phyloP scores from a whole-genome alignment of 306 rosid species.

The Dryas octopetala region DNA sequence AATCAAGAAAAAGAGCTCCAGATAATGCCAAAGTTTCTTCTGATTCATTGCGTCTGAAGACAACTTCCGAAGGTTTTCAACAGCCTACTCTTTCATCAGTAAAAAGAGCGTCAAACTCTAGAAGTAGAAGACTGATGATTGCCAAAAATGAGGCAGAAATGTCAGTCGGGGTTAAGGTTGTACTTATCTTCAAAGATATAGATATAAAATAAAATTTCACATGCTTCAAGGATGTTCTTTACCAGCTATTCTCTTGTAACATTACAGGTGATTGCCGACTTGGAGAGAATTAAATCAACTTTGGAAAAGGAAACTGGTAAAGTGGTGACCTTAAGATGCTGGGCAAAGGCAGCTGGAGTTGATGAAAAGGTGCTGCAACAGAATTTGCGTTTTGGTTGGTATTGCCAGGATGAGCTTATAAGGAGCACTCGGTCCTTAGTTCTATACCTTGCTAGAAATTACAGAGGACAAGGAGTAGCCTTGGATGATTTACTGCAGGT shows the following conservation, averaged over 20 bases:
- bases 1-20: conserved; percentile 42
- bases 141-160: conserved; percentile 74
- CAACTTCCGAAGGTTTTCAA: conserved; percentile 27
- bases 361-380: conserved; percentile 56
- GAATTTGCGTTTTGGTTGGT: conserved; percentile 60
- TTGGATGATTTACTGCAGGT: conserved; percentile 89
- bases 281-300: conserved; percentile 63
- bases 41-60: conserved; percentile 30
- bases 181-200: conserved; percentile 21
- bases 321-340: conserved; percentile 59
- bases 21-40: conserved; percentile 26
- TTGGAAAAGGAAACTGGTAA: conserved; percentile 64
- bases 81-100: conserved; percentile 32
- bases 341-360: conserved; percentile 82
- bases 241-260: conserved; percentile 9
- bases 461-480: conserved; percentile 75
- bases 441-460: conserved; percentile 68
- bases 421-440: conserved; percentile 76
- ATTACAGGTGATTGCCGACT: conserved; percentile 59
- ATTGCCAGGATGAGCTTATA: conserved; percentile 71
- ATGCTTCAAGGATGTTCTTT: not conserved
- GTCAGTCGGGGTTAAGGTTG: conserved; percentile 77
- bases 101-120: conserved; percentile 44
- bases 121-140: conserved; percentile 39
- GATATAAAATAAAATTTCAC: not conserved